Evolutionary conservation across 495 filamentous ascomycete genomes (phyloP), one percentile per base, ranked within the genome.

Genomic region (Melanomma pulvis-pyrius): DNA sequence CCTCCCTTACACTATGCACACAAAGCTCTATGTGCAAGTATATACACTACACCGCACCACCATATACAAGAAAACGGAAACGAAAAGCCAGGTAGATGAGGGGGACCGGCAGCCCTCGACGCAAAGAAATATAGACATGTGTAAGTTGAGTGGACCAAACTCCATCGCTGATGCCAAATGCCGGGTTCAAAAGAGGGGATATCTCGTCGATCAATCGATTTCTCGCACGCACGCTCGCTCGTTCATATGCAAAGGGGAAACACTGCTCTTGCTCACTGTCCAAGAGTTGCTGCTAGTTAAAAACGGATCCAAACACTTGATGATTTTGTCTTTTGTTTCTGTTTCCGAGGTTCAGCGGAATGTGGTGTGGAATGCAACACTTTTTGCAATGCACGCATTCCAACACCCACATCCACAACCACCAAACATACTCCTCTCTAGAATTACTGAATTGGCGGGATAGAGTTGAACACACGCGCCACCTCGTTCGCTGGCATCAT

Each of bases 401-500:
- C 39, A 44, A 15, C n/a, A 4, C 30, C 30, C 9, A 2, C 8
- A 44, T 15, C 39, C 39, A 44, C 39, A 44, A 44, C 17, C n/a
- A n/a, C n/a, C n/a, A n/a, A 44, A 3, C 39, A 3, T 15, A 11
- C 17, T 17, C 4, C 17, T n/a, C n/a, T 12, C 39, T 50, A 6
- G 7, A 50, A 24, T 21, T 57, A 64, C 46, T 24, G 12, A 5
- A 64, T 22, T 17, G 59, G 47, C 41, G 65, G 65, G 21, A 68
- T 22, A 5, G 59, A 17, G 25, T 63, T 63, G 28, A 94, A 76
- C 52, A 88, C 77, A 28, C 65, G 79, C 71, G 80, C 83, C 34
- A 86, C 81, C 73, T 94, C 90, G 34, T 79, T 74, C 34, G 78
- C 74, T 24, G 76, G 68, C 72, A 83, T 76, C 24, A 75, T 76